These are phyloP conservation scores for Salix udensis DNA, from an alignment of 345 rosid species.

Conservation along the genomic window DNA sequence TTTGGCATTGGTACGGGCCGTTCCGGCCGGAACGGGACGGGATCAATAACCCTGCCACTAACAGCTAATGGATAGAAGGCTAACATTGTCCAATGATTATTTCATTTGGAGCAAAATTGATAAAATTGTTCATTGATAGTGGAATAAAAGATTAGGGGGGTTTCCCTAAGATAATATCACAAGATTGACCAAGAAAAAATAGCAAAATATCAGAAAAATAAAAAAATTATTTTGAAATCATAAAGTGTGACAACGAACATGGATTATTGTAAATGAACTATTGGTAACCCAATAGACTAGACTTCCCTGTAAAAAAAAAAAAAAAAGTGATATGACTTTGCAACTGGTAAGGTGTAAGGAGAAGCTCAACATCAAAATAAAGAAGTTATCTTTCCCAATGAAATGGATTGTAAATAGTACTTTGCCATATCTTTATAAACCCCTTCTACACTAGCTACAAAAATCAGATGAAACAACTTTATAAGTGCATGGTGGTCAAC, in stretches of 20 bases:
- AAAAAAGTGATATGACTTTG: slow-evolving; percentile 14
- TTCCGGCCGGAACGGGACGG: no score
- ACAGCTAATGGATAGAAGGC: no score
- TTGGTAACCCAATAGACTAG: slow-evolving; percentile 86
- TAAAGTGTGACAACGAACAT: slow-evolving; percentile 45
- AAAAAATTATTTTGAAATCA: not conserved
- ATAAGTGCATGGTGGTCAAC: not conserved
- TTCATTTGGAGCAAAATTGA: no score
- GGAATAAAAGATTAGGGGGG: no score
- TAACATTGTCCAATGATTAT: no score
- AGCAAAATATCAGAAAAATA: not conserved
- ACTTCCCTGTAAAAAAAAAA: slow-evolving; percentile 62
- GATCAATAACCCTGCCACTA: no score
- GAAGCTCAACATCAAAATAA: not conserved
- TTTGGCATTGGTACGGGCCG: no score
- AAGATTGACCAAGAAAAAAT: not conserved
- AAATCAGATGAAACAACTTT: not conserved
- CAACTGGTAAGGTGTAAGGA: not conserved
- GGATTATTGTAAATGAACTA: slow-evolving; percentile 60
- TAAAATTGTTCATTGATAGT: no score
- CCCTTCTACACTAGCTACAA: not conserved
- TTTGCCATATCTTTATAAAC: not conserved
- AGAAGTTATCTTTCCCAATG: not conserved
- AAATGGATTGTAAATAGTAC: not conserved
- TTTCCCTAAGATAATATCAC: not conserved